Evolutionary conservation across 371 early-diverging fungal species (phyloP).

Genomic region (Mucor irregularis): DNA sequence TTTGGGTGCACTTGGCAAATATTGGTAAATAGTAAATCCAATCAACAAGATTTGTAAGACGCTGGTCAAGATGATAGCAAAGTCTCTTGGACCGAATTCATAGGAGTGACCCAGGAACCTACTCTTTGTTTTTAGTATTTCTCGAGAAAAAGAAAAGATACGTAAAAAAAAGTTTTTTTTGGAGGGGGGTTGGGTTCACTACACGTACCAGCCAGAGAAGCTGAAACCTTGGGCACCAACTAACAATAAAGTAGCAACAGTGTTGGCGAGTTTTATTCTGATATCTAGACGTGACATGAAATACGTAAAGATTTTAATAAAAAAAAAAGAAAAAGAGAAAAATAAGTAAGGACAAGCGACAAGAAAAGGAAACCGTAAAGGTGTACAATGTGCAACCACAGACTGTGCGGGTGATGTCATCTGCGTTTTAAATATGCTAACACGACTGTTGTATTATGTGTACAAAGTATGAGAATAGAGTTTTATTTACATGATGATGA

Average conservation of each 20-base stretch:
- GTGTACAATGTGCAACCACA: background rate
- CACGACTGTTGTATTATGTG: too few relatives aligned
- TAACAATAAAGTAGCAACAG: constrained; percentile 39
- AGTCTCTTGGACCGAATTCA: constrained; percentile 40
- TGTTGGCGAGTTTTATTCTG: constrained; percentile 44
- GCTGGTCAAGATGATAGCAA: constrained; percentile 34
- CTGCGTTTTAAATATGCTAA: too few relatives aligned
- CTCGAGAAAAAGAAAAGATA: background rate
- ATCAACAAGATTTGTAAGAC: constrained; percentile 39
- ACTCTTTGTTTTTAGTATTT: background rate
- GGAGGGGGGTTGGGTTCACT: too few relatives aligned
- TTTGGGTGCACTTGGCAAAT: constrained; percentile 47
- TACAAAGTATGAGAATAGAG: too few relatives aligned
- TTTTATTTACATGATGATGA: too few relatives aligned
- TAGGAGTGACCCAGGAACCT: constrained; percentile 40
- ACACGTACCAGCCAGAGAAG: constrained; percentile 29
- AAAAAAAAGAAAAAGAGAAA: constrained; percentile 6
- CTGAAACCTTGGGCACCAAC: constrained; percentile 42
- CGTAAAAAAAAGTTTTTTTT: too few relatives aligned
- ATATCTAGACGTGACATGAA: constrained; percentile 48
- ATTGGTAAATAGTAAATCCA: constrained; percentile 51
- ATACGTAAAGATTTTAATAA: background rate
- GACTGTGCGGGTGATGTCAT: background rate
- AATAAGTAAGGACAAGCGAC: constrained; percentile 2
- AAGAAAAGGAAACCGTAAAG: background rate